phyloP scores from a whole-genome alignment of 768 basidiomycete species.

The Suillus spraguei region DNA sequence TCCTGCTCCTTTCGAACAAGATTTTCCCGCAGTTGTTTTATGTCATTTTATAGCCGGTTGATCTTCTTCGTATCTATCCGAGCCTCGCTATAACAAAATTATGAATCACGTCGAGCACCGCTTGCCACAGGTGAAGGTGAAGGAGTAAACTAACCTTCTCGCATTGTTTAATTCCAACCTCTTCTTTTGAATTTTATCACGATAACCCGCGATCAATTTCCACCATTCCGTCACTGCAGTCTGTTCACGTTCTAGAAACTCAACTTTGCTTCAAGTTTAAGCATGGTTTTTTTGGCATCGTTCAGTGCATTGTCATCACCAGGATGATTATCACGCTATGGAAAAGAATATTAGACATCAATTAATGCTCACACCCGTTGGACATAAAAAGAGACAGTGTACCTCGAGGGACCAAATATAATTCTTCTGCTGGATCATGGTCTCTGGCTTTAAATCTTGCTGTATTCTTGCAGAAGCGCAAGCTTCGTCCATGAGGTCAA shows the following conservation, averaged over 20 bases:
- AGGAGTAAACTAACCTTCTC: constrained; percentile 4
- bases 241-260: constrained; percentile 9
- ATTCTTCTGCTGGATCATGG: background rate
- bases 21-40: constrained; percentile 5
- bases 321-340: constrained; percentile 11
- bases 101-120: background rate
- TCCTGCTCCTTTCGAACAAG: constrained; percentile 8
- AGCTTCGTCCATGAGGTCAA: constrained; percentile 15
- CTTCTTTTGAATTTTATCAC: constrained; percentile 9
- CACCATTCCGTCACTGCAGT: constrained; percentile 8
- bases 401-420: constrained; percentile 13
- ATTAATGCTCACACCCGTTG: background rate
- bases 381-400: background rate
- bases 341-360: background rate
- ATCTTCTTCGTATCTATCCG: constrained; percentile 6
- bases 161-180: constrained; percentile 4
- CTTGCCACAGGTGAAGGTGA: background rate
- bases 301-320: background rate
- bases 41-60: background rate
- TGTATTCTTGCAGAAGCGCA: constrained; percentile 14
- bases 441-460: constrained; percentile 13
- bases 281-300: background rate
- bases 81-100: background rate
- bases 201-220: background rate
- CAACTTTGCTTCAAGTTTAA: background rate